phyloP scores from a whole-genome alignment of 495 filamentous ascomycete species.

The Penicillium lividum region DNA sequence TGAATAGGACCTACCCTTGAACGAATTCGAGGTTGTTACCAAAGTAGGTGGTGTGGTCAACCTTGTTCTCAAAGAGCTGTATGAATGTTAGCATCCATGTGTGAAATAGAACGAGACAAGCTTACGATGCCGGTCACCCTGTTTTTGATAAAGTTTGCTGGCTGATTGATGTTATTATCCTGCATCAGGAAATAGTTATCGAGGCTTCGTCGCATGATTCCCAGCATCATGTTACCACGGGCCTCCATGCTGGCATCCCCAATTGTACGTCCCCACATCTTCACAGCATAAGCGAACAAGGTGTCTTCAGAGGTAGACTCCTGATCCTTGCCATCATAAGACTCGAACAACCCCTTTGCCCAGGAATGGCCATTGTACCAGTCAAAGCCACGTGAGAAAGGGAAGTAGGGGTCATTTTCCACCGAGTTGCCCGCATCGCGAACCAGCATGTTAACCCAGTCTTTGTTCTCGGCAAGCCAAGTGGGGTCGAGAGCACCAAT shows the following conservation, averaged over 20 bases:
- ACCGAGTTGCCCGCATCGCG: conserved; percentile 79
- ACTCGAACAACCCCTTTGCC: conserved; percentile 92
- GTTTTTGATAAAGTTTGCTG: conserved; percentile 74
- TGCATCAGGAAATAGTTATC: conserved; percentile 80
- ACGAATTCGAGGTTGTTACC: conserved; percentile 78
- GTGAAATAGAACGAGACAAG: conserved; percentile 4
- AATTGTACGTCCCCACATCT: conserved; percentile 86
- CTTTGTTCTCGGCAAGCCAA: conserved; percentile 73
- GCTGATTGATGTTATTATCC: conserved; percentile 71
- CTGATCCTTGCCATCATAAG: conserved; percentile 88
- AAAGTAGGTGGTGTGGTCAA: conserved; percentile 95
- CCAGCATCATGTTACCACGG: conserved; percentile 81
- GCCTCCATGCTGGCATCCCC: conserved; percentile 82
- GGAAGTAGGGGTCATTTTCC: conserved; percentile 71
- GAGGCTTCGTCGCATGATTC: conserved; percentile 68
- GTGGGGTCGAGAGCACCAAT: conserved; percentile 76
- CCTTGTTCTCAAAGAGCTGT: conserved; percentile 93
- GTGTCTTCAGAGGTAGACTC: conserved; percentile 91
- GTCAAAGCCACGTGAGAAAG: conserved; percentile 84
- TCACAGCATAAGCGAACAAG: conserved; percentile 83
- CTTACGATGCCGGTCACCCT: conserved; percentile 82
- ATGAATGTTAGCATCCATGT: conserved; percentile 15
- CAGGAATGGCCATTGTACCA: conserved; percentile 96
- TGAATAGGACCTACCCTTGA: conserved; percentile 57
- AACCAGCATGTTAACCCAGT: conserved; percentile 78